phyloP scores from a whole-genome alignment of 805 yeast genomes.

The Cyberlindnera xylosilytica region DNA sequence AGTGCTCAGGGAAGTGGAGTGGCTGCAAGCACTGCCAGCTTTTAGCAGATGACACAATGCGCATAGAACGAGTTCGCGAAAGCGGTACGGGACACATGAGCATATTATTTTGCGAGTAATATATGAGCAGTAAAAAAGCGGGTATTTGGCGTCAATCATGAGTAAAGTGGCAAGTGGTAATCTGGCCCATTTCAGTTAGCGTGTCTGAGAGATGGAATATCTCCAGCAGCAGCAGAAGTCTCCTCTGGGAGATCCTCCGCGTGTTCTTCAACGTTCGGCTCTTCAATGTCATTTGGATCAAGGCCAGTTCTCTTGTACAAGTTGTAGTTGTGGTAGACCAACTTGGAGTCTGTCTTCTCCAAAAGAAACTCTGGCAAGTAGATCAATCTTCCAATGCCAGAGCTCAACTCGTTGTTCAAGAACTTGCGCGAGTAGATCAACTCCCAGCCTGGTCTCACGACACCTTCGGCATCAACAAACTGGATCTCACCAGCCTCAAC shows the following conservation, averaged over 20 bases:
- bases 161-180: too few relatives aligned
- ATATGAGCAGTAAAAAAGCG: too few relatives aligned
- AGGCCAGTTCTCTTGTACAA: slow-evolving; percentile 29
- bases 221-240: too few relatives aligned
- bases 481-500: slow-evolving; percentile 39
- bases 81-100: background rate
- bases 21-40: background rate
- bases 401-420: slow-evolving; percentile 44
- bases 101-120: too few relatives aligned
- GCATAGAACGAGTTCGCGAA: background rate
- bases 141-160: too few relatives aligned
- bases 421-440: slow-evolving; percentile 26
- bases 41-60: background rate
- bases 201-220: too few relatives aligned
- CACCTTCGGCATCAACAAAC: slow-evolving; percentile 9
- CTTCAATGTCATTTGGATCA: background rate
- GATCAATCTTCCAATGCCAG: slow-evolving; percentile 51
- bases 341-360: slow-evolving; percentile 30
- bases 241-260: background rate
- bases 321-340: slow-evolving; percentile 51
- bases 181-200: too few relatives aligned
- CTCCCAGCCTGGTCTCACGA: slow-evolving; percentile 41
- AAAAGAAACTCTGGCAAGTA: slow-evolving; percentile 43
- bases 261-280: background rate
- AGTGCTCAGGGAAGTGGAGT: background rate